Evolutionary conservation across 148 eudicot species (phyloP), one percentile per base, ranked within the genome.

Genomic region (Rhododendron griersonianum): DNA sequence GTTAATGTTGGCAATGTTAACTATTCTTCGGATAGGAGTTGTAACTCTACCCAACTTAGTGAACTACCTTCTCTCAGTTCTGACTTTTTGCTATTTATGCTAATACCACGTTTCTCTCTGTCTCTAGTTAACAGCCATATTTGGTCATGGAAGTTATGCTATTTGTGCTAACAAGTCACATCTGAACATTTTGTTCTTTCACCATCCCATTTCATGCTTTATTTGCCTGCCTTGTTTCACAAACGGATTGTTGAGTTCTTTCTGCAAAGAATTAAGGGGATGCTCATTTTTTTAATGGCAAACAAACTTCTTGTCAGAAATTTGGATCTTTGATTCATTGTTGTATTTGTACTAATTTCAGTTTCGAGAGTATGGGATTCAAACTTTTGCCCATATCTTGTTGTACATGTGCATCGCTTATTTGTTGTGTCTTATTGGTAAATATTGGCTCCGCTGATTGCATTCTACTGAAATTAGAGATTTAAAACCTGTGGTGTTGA

Each of bases 401-500:
- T n/a, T 85, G n/a, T 57, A 8, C 30, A 45, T 61, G 30, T 78
- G 18, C 48, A n/a, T 74, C 48, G 23, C 47, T 47, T 71, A 23
- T 61, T 57, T 65, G 78, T 53, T 8, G n/a, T 33, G 74, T 82
- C 10, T 51, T 81, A 21, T 39, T 67, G 37, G 4, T 28, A 25
- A 45, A 6, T 41, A 44, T 13, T 41, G 59, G 28, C 41, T 85
- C 59, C 7, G 5, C 47, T 30, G 5, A n/a, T 61, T 85, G 57
- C 67, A 67, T 84, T 10, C 16, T 8, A 79, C 47, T 63, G 23
- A 23, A n/a, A 55, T 33, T 61, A 9, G 63, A n/a, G 35, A 75
- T 78, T 65, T 63, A 45, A 44, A 35, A 59, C 39, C 83, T 63
- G 25, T 57, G 63, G 63, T 85, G 37, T 65, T 87, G 47, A 67